Evolutionary conservation across 2,329 filamentous ascomycete species (phyloP), one percentile per base, ranked within the genome.

Genomic region (Cladobotryum protrusum): DNA sequence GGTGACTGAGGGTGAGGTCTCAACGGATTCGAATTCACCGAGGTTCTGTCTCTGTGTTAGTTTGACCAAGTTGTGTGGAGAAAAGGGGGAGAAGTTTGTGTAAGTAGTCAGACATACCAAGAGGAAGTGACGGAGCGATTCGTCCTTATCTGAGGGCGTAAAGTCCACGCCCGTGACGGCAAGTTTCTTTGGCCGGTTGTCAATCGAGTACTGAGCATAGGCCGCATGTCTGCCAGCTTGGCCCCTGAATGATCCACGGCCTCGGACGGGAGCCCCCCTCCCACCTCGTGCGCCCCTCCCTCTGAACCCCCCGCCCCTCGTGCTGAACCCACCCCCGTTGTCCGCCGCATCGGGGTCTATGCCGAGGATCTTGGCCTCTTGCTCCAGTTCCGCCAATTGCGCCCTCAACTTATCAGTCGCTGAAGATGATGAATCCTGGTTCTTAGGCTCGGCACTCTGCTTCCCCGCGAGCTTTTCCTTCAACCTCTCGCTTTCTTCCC

Each of bases 111-210:
- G 5, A 69, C 79, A 67, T 71, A 86, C 83, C 55, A 89, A 73
- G 18, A 92, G 76, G 65, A 86, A 85, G 59, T 88, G 83, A 54
- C 86, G 75, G 40, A 92, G 70, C 24, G 76, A 74, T 66, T 90
- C 87, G 56, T 90, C 83, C 59, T 80, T 81, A 29, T 77, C 77
- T 2, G 78, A 62, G 13, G 73, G 73, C 3, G 82, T 81, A 61
- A 85, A 82, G 65, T 83, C 82, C 11, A 81, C 76, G 3, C 82
- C 85, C 7, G 75, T 74, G 19, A 92, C 68, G 5, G 78, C 76
- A 9, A 93, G 72, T 54, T 77, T 83, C 63, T 79, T 86, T 0
- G 88, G 84, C 41, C 88, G 76, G 63, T 91, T 90, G 61, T 93
- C 88, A 18, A 93, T 73, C 15, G 85, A 84, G 57, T 84, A 86